Evolutionary conservation across 306 rosid species (phyloP).

Genomic region (Citrullus mucosospermus): DNA sequence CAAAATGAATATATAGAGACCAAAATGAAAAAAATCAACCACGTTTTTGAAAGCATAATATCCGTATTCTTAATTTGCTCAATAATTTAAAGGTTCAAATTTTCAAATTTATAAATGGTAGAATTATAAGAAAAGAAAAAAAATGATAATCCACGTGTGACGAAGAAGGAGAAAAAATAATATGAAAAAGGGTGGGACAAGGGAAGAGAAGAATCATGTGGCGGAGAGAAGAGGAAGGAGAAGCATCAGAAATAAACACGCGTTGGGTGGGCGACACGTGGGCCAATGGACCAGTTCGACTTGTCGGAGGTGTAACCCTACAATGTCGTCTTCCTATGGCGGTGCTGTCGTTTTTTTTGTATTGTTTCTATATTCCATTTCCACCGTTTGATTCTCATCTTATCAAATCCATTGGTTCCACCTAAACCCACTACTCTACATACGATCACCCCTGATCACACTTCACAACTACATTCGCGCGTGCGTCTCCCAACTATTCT

Average conservation of each 20-base stretch:
- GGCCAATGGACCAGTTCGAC: constrained; percentile 31
- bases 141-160: not conserved
- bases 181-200: not conserved
- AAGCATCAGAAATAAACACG: constrained; percentile 15
- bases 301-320: constrained; percentile 33
- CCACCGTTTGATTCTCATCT: constrained; percentile 1
- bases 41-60: no score
- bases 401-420: not conserved
- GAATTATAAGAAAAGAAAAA: no score
- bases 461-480: not conserved
- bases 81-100: no score
- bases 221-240: constrained; percentile 13
- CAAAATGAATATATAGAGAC: no score
- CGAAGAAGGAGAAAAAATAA: not conserved
- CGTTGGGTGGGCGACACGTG: constrained; percentile 29
- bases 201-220: constrained; percentile 16
- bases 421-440: not conserved
- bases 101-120: no score
- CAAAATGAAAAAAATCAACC: no score
- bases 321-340: constrained; percentile 21
- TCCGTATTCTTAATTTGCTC: no score
- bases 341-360: constrained; percentile 15
- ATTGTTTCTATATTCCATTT: not conserved
- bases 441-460: not conserved
- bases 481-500: not conserved